phyloP scores from a whole-genome alignment of 1,284 basidiomycete species.

The Neotropicomus parvogracilis region DNA sequence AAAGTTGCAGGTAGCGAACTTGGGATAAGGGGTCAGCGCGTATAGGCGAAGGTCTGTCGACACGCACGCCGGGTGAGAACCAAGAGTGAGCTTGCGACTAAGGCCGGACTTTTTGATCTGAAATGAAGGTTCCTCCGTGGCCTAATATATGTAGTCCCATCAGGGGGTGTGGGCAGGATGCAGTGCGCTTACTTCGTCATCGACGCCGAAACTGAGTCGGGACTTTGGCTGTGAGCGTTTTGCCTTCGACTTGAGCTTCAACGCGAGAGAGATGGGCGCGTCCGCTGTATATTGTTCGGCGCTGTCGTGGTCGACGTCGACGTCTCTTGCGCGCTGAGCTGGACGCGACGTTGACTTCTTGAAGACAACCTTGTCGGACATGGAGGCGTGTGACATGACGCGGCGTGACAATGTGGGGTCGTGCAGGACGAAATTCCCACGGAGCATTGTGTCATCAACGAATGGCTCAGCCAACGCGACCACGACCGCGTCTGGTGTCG shows the following conservation, averaged over 20 bases:
- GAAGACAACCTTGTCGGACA: constrained; percentile 39
- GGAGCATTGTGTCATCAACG: constrained; percentile 22
- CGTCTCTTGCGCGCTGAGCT: constrained; percentile 46
- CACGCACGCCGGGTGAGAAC: constrained; percentile 47
- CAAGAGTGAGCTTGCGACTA: constrained; percentile 60
- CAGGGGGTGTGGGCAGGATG: constrained; percentile 17
- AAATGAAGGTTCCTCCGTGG: constrained; percentile 59
- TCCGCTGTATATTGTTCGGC: constrained; percentile 29
- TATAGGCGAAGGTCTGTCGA: constrained; percentile 21
- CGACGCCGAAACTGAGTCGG: constrained; percentile 78
- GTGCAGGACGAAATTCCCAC: constrained; percentile 45
- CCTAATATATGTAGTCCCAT: constrained; percentile 38
- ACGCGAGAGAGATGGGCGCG: constrained; percentile 54
- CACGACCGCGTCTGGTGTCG: constrained; percentile 48
- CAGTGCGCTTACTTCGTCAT: constrained; percentile 61
- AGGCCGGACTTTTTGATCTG: constrained; percentile 74
- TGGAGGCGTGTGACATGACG: constrained; percentile 27
- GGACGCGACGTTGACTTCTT: constrained; percentile 59
- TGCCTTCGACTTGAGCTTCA: constrained; percentile 66
- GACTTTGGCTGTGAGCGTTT: constrained; percentile 63
- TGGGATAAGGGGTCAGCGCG: constrained; percentile 11
- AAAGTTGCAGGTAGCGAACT: constrained; percentile 40
- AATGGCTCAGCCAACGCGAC: constrained; percentile 35
- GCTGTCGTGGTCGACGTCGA: constrained; percentile 36
- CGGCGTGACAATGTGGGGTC: constrained; percentile 28